Percentiles rank a stretch among this genome's conserved stretches.
Conservation (phyloP, 768 basidiomycete species). For the Amanita rimosa region DNA sequence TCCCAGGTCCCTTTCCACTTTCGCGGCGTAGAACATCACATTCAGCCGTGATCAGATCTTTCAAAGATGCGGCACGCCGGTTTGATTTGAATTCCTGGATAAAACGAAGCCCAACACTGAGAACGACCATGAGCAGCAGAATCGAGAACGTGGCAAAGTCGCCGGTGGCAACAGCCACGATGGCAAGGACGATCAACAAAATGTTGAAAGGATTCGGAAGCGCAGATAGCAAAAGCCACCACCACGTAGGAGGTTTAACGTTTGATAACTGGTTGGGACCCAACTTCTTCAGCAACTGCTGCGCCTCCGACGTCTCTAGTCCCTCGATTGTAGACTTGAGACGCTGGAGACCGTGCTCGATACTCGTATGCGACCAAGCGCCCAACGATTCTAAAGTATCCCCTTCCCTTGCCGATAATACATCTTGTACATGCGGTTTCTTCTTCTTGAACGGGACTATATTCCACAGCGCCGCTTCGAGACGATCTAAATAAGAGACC, state of each 20-base stretch:
- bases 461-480: not conserved
- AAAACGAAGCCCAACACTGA: constrained; percentile 20
- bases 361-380: not conserved
- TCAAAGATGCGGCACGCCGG: constrained; percentile 21
- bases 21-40: constrained; percentile 19
- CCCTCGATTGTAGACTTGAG: not conserved
- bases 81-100: constrained; percentile 21
- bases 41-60: constrained; percentile 21
- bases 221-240: constrained; percentile 19
- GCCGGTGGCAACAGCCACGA: constrained; percentile 20
- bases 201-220: constrained; percentile 24
- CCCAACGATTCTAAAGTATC: not conserved
- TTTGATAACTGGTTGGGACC: constrained; percentile 18
- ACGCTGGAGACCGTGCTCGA: not conserved
- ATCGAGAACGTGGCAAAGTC: constrained; percentile 21
- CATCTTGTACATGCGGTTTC: not conserved
- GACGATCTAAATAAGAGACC: not conserved
- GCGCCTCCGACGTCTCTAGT: not conserved
- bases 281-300: constrained; percentile 10
- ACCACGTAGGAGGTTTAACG: constrained; percentile 18
- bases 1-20: not conserved
- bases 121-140: constrained; percentile 23
- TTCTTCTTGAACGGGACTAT: not conserved
- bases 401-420: not conserved
- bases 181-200: constrained; percentile 18